Conservation (phyloP, 129 eudicot species). For the Tanacetum coccineum region DNA sequence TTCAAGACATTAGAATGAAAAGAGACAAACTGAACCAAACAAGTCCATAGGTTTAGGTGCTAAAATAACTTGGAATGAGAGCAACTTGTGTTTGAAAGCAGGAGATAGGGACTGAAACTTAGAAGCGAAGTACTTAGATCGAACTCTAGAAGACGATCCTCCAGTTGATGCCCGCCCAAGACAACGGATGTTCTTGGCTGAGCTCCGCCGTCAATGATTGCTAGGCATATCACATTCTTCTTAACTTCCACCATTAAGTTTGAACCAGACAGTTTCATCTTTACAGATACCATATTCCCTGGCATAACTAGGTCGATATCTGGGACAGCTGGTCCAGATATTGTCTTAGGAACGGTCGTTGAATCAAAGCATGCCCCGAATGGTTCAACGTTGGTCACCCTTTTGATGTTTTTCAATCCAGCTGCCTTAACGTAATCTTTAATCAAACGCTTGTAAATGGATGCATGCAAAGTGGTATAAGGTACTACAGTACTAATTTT, state of each 20-base stretch:
- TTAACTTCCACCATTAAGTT: slow-evolving; percentile 35
- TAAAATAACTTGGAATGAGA: slow-evolving; percentile 15
- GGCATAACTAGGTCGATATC: slow-evolving; percentile 30
- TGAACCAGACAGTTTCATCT: slow-evolving; percentile 27
- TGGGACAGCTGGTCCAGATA: slow-evolving; percentile 36
- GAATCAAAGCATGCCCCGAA: slow-evolving; percentile 38
- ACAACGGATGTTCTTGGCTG: slow-evolving; percentile 27
- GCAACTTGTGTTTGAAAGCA: slow-evolving; percentile 28
- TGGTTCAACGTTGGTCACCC: slow-evolving; percentile 28
- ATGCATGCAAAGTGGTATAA: slow-evolving; percentile 34
- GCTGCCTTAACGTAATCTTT: slow-evolving; percentile 32
- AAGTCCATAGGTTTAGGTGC: background rate
- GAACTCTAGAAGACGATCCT: slow-evolving; percentile 34
- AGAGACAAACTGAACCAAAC: too few relatives aligned
- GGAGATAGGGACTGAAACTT: slow-evolving; percentile 31
- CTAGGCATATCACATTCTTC: slow-evolving; percentile 36
- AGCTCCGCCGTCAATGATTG: slow-evolving; percentile 35
- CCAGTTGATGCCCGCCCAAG: slow-evolving; percentile 38
- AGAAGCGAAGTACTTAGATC: slow-evolving; percentile 28
- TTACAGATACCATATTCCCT: background rate
- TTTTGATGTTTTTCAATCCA: slow-evolving; percentile 16
- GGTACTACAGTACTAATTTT: slow-evolving; percentile 47
- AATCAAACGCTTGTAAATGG: slow-evolving; percentile 43
- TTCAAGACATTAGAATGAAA: too few relatives aligned
- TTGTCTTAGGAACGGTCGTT: slow-evolving; percentile 16